These are phyloP conservation scores for Trypanosoma mega DNA, from an alignment of 208 protist species.

Conservation along the genomic window DNA sequence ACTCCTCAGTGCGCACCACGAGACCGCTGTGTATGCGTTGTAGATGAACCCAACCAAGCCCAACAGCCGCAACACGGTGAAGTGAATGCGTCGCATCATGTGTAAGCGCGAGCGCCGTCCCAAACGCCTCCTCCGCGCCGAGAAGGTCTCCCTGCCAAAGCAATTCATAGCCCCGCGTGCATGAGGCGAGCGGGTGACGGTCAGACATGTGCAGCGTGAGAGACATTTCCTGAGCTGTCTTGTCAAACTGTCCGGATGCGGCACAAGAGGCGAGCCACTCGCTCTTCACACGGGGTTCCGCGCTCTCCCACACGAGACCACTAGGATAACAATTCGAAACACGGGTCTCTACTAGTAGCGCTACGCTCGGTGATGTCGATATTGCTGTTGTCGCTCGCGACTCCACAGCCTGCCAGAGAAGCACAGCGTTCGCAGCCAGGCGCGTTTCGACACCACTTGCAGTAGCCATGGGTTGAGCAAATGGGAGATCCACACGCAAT, in stretches of 20 bases:
- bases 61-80: constrained; percentile 28
- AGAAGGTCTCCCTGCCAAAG: constrained; percentile 22
- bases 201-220: constrained; percentile 39
- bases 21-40: constrained; percentile 13
- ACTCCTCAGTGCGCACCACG: not conserved
- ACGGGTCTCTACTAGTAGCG: too few species aligned
- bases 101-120: constrained; percentile 25
- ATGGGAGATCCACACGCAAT: constrained; percentile 11
- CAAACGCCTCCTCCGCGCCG: constrained; percentile 41
- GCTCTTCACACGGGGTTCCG: constrained; percentile 23
- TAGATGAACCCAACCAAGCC: constrained; percentile 40
- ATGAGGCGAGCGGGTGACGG: too few species aligned
- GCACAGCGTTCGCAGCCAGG: constrained; percentile 37
- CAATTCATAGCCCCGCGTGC: too few species aligned
- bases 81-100: constrained; percentile 13
- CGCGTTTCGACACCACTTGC: too few species aligned
- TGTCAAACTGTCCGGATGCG: not conserved
- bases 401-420: constrained; percentile 63
- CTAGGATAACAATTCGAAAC: too few species aligned
- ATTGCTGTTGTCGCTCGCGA: constrained; percentile 7
- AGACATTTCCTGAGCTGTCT: constrained; percentile 4
- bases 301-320: constrained; percentile 24
- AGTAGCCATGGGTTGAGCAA: not conserved
- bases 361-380: not conserved
- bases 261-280: constrained; percentile 23